Evolutionary conservation across 2,329 filamentous ascomycete genomes (phyloP).

Genomic region (Ophiostoma montium): DNA sequence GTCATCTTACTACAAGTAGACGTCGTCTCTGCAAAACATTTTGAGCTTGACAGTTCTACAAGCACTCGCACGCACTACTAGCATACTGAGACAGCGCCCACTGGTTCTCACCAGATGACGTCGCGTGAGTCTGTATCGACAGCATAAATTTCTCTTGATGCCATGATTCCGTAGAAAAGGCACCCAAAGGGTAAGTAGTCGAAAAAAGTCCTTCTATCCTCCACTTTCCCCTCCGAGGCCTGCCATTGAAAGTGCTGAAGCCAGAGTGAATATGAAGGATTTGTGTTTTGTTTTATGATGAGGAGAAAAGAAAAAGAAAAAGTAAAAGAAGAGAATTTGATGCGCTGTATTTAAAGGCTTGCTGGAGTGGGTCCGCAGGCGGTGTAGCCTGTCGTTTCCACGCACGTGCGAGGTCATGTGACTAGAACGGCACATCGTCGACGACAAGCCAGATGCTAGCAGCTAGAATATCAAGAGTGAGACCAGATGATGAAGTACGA

Average conservation of each 20-base stretch:
- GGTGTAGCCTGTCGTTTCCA: not conserved
- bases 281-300: constrained; percentile 28
- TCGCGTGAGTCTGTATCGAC: constrained; percentile 20
- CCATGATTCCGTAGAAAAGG: constrained; percentile 16
- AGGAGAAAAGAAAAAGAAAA: constrained; percentile 18
- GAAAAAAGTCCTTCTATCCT: constrained; percentile 41
- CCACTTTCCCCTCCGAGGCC: constrained; percentile 54
- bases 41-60: too few species aligned
- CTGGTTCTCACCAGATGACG: too few species aligned
- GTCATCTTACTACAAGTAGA: too few species aligned
- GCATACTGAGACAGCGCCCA: not conserved
- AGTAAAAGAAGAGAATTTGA: constrained; percentile 2
- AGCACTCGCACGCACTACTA: too few species aligned
- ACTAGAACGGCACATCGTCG: not conserved
- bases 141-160: constrained; percentile 22
- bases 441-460: too few species aligned
- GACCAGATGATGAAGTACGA: too few species aligned
- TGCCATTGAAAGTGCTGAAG: constrained; percentile 40
- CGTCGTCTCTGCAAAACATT: too few species aligned
- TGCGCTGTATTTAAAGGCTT: not conserved
- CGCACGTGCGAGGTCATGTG: not conserved
- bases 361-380: not conserved
- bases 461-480: too few species aligned
- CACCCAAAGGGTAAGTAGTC: constrained; percentile 45
- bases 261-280: constrained; percentile 56